A percentile compares a stretch with the other conserved stretches of the same genome.
phyloP scores from a whole-genome alignment of 495 filamentous ascomycete genomes.

The Podospora fimiseda region DNA sequence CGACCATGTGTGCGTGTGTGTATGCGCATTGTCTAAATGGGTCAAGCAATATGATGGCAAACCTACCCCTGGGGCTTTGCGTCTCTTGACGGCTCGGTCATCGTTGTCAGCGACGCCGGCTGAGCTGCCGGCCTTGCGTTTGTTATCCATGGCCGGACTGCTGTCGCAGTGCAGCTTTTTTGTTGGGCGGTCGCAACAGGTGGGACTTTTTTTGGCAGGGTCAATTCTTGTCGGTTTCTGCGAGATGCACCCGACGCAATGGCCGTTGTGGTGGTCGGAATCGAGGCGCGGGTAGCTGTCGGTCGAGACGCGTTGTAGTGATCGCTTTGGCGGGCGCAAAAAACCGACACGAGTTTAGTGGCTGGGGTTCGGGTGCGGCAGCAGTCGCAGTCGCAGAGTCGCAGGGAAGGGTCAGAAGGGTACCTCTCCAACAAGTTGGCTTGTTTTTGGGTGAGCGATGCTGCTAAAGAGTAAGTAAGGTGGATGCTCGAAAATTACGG shows the following conservation, averaged over 20 bases:
- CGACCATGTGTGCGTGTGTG: not conserved
- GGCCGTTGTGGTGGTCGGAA: conserved; percentile 14
- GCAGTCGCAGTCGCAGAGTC: not conserved
- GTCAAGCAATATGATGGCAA: conserved; percentile 1
- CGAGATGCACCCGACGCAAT: conserved; percentile 15
- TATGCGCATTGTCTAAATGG: not conserved
- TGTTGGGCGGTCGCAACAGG: not conserved
- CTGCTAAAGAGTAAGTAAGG: too few species aligned
- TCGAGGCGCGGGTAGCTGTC: conserved; percentile 14
- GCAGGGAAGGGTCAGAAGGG: too few species aligned
- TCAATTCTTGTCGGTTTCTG: not conserved
- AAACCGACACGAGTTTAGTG: conserved; percentile 12
- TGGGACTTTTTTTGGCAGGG: not conserved
- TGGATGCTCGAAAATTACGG: too few species aligned
- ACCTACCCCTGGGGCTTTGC: conserved; percentile 39
- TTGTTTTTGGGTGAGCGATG: too few species aligned
- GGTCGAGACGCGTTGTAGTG: conserved; percentile 21
- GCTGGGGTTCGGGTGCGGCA: not conserved
- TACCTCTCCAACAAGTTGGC: too few species aligned
- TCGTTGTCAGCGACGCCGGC: conserved; percentile 38
- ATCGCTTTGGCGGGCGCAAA: conserved; percentile 17
- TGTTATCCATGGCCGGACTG: conserved; percentile 54
- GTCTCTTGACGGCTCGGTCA: conserved; percentile 57
- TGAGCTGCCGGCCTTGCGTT: conserved; percentile 54
- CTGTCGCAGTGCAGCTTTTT: conserved; percentile 5